Percentiles rank a stretch among this genome's conserved stretches.
These are phyloP conservation scores for Lecanicillium sp. DNA, from an alignment of 2,329 filamentous ascomycete genomes.

Conservation along the genomic window DNA sequence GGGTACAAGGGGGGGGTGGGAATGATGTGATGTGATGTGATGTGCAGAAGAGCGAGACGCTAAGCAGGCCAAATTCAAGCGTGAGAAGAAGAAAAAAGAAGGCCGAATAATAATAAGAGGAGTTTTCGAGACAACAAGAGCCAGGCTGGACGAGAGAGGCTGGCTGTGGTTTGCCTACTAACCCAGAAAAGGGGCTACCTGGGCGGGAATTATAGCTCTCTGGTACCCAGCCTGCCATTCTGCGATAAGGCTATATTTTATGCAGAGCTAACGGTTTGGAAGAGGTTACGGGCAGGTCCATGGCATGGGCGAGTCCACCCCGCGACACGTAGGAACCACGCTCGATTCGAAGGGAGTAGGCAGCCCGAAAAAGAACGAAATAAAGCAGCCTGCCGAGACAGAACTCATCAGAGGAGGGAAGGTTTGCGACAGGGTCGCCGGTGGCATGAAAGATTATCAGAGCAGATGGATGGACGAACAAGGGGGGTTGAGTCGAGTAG, in stretches of 20 bases:
- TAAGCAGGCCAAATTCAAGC: background rate
- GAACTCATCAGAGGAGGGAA: too few relatives aligned
- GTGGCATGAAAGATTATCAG: background rate
- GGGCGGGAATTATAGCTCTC: slow-evolving; percentile 1
- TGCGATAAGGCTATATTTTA: background rate
- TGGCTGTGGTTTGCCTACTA: background rate
- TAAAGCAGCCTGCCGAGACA: too few relatives aligned
- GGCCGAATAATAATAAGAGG: background rate
- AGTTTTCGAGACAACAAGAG: slow-evolving; percentile 3
- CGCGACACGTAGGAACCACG: too few relatives aligned
- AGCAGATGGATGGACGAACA: background rate
- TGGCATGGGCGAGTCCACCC: too few relatives aligned
- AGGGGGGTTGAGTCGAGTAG: slow-evolving; percentile 1
- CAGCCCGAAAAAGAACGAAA: too few relatives aligned
- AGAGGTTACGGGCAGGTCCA: too few relatives aligned
- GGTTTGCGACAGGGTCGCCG: background rate
- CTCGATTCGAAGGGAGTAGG: too few relatives aligned
- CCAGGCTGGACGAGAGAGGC: background rate
- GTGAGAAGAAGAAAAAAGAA: background rate
- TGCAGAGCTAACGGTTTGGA: background rate
- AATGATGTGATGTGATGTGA: slow-evolving; percentile 8
- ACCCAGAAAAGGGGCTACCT: background rate
- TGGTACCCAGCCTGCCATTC: background rate
- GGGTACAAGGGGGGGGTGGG: too few relatives aligned
- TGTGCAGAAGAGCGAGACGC: slow-evolving; percentile 2